These are phyloP conservation scores for Malbranchea cinnamomea DNA, from an alignment of 2,329 filamentous ascomycete species.

Conservation along the genomic window DNA sequence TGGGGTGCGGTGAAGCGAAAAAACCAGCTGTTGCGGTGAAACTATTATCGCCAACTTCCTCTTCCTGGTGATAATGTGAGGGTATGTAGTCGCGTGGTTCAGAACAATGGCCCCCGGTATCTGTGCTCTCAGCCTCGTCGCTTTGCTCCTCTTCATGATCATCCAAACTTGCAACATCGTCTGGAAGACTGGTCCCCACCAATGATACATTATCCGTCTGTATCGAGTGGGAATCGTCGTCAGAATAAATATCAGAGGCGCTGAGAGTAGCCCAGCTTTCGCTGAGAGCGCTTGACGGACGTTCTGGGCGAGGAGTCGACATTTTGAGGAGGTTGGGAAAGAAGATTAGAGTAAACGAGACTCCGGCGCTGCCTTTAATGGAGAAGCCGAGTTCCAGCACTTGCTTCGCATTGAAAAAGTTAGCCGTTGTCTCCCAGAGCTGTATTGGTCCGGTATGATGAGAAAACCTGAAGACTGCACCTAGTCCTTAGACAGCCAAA, in stretches of 20 bases:
- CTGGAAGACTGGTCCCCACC: slow-evolving; percentile 26
- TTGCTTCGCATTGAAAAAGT: no score
- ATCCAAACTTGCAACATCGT: slow-evolving; percentile 31
- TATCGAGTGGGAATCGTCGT: slow-evolving; percentile 31
- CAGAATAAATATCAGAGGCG: slow-evolving; percentile 28
- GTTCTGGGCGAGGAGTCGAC: slow-evolving; percentile 18
- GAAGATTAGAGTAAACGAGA: no score
- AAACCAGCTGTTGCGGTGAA: slow-evolving; percentile 21
- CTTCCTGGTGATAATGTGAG: slow-evolving; percentile 15
- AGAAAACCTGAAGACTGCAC: no score
- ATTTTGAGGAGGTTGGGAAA: slow-evolving; percentile 28
- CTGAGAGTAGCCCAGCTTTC: slow-evolving; percentile 34
- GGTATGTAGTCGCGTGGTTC: slow-evolving; percentile 18
- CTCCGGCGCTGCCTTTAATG: no score
- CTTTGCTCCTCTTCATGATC: slow-evolving; percentile 24
- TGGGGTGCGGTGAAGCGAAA: slow-evolving; percentile 21
- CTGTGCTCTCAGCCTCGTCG: slow-evolving; percentile 20
- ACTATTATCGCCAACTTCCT: slow-evolving; percentile 20
- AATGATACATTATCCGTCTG: slow-evolving; percentile 29
- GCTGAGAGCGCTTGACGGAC: slow-evolving; percentile 20
- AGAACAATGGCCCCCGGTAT: slow-evolving; percentile 17
- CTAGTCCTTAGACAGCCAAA: no score
- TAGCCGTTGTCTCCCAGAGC: no score
- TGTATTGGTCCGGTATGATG: no score
- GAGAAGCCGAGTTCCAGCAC: no score